These are phyloP conservation scores for Cyanidioschyzon merolae DNA, from an alignment of 23 red algal genomes.

Conservation along the genomic window DNA sequence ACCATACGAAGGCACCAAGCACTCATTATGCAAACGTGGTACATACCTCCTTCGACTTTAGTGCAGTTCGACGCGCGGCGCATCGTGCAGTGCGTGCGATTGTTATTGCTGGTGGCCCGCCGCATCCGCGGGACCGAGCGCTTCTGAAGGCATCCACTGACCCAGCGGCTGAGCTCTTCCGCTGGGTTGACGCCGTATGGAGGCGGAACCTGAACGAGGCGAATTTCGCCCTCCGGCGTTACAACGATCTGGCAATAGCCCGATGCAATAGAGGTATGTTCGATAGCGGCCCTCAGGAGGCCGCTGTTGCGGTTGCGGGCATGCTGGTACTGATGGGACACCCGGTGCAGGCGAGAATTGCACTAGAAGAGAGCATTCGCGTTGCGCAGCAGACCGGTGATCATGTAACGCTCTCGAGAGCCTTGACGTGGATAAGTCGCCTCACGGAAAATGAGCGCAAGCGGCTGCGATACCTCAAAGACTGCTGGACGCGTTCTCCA, in stretches of 20 bases:
- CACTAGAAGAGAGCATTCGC: background rate
- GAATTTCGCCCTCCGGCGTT: background rate
- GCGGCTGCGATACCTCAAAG: background rate
- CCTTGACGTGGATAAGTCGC: slow-evolving; percentile 8
- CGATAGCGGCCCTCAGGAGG: background rate
- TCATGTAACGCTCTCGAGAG: background rate
- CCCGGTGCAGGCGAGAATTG: background rate
- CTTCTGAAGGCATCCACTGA: background rate
- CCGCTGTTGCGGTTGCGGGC: background rate
- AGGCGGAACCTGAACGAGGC: background rate
- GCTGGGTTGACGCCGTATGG: background rate
- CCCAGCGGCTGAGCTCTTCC: slow-evolving; percentile 1
- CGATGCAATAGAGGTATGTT: background rate
- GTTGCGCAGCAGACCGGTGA: slow-evolving; percentile 7
- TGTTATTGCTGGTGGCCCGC: background rate
- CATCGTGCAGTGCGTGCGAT: slow-evolving; percentile 9
- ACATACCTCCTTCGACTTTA: background rate
- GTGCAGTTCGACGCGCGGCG: background rate
- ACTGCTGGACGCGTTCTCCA: background rate
- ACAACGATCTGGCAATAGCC: slow-evolving; percentile 10
- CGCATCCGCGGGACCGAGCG: background rate
- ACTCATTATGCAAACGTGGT: background rate
- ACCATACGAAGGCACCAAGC: background rate
- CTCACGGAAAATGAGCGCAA: background rate
- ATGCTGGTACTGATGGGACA: background rate